A percentile compares a stretch with the other conserved stretches of the same genome.
Evolutionary conservation across 768 basidiomycete species (phyloP).

Genomic region (Termitomyces sp.): DNA sequence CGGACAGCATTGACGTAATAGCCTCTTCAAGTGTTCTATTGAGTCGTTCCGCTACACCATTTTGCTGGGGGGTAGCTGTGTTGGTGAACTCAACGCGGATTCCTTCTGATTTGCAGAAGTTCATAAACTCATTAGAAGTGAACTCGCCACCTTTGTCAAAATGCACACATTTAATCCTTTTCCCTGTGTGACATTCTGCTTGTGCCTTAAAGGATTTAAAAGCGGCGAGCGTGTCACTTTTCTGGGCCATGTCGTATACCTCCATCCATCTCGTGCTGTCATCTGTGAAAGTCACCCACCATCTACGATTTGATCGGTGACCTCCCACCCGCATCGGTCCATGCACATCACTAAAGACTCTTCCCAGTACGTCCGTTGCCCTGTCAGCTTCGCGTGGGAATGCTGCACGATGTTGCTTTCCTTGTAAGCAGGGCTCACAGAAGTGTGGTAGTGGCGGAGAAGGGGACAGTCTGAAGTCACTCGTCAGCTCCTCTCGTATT

Average conservation of each 20-base stretch:
- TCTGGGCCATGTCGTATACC: not conserved
- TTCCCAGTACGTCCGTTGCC: not conserved
- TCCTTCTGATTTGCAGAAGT: not conserved
- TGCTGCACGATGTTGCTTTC: no score
- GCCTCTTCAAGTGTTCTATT: conserved; percentile 31
- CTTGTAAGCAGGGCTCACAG: no score
- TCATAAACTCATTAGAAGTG: not conserved
- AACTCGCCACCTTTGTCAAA: not conserved
- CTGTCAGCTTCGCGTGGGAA: not conserved
- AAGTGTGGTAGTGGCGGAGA: no score
- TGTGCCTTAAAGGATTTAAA: not conserved
- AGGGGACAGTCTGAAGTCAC: no score
- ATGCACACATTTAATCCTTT: not conserved
- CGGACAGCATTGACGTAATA: conserved; percentile 9
- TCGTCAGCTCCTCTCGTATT: no score
- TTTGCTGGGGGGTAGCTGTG: conserved; percentile 22
- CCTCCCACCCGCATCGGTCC: not conserved
- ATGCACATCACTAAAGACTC: not conserved
- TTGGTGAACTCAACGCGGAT: not conserved
- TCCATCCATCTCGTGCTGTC: not conserved
- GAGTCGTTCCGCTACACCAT: conserved; percentile 35
- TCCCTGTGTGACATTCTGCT: not conserved
- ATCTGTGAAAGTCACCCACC: not conserved
- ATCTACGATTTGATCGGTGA: not conserved
- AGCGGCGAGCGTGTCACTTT: not conserved